A percentile compares a stretch with the other conserved stretches of the same genome.
phyloP scores from a whole-genome alignment of 495 filamentous ascomycete species.

The Schizothecium vesticola region DNA sequence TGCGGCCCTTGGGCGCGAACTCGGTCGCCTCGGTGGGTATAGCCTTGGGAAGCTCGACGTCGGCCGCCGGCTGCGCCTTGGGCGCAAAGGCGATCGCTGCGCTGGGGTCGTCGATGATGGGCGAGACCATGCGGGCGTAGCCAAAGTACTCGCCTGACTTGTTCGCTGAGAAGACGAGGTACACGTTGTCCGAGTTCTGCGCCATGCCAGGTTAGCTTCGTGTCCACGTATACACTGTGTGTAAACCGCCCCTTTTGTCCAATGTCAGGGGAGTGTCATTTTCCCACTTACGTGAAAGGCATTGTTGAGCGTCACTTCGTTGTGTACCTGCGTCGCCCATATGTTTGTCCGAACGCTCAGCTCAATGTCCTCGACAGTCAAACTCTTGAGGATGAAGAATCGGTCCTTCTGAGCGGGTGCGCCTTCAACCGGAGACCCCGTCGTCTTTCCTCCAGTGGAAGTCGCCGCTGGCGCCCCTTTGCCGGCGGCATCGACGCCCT shows the following conservation, averaged over 20 bases:
- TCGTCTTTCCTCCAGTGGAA: conserved; percentile 8
- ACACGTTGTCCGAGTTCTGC: conserved; percentile 83
- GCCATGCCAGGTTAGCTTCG: not conserved
- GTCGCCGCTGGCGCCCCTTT: not conserved
- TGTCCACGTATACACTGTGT: not conserved
- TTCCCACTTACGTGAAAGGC: conserved; percentile 67
- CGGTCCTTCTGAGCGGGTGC: conserved; percentile 51
- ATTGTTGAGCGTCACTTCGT: conserved; percentile 75
- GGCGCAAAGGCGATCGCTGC: conserved; percentile 61
- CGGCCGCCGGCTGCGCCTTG: conserved; percentile 51
- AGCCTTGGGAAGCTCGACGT: conserved; percentile 61
- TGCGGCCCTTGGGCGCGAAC: conserved; percentile 74
- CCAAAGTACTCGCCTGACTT: conserved; percentile 98
- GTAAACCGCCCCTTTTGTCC: not conserved
- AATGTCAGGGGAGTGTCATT: not conserved
- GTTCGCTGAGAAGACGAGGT: conserved; percentile 93
- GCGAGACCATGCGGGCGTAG: conserved; percentile 86
- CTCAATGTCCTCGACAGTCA: conserved; percentile 92
- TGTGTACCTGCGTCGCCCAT: conserved; percentile 95
- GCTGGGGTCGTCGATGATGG: conserved; percentile 69
- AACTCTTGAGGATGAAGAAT: conserved; percentile 90
- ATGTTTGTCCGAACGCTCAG: conserved; percentile 79
- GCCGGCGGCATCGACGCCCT: conserved; percentile 18
- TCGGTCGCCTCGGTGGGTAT: conserved; percentile 77
- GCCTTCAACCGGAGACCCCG: conserved; percentile 15